A percentile compares a stretch with the other conserved stretches of the same genome.
Evolutionary conservation across 1,284 basidiomycete genomes (phyloP).

Genomic region (Cerrena zonata): DNA sequence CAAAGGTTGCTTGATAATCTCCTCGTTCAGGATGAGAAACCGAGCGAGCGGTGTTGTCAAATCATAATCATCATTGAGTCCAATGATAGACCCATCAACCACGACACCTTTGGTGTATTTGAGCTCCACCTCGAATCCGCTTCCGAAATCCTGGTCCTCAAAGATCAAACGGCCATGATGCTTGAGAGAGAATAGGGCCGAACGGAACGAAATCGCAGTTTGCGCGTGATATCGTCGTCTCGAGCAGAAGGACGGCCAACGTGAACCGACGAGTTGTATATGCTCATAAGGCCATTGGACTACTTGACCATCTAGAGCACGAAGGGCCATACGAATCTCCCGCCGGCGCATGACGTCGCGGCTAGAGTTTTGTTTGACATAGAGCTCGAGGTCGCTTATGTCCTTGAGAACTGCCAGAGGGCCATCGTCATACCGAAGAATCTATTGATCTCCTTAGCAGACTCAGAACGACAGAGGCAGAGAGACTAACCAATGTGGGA

Average conservation of each 20-base stretch:
- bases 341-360: slow-evolving; percentile 45
- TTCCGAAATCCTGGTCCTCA: slow-evolving; percentile 57
- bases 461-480: not conserved
- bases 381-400: slow-evolving; percentile 50
- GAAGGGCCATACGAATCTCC: slow-evolving; percentile 61
- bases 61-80: slow-evolving; percentile 64
- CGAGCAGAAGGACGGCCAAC: slow-evolving; percentile 37
- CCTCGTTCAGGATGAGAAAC: slow-evolving; percentile 61
- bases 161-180: slow-evolving; percentile 53
- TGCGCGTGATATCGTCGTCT: slow-evolving; percentile 45
- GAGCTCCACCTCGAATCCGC: slow-evolving; percentile 66
- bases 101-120: slow-evolving; percentile 50
- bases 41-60: slow-evolving; percentile 57
- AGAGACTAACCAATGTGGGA: slow-evolving; percentile 51
- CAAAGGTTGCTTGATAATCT: slow-evolving; percentile 43
- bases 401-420: slow-evolving; percentile 44
- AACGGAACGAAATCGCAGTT: slow-evolving; percentile 42
- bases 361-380: slow-evolving; percentile 61
- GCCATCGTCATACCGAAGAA: slow-evolving; percentile 71
- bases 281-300: slow-evolving; percentile 67
- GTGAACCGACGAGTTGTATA: slow-evolving; percentile 41
- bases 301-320: slow-evolving; percentile 62
- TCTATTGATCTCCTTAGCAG: slow-evolving; percentile 33
- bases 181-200: slow-evolving; percentile 51
- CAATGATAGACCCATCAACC: slow-evolving; percentile 53